phyloP scores from a whole-genome alignment of 495 filamentous ascomycete genomes.

The Hypoxylon perforatum region DNA sequence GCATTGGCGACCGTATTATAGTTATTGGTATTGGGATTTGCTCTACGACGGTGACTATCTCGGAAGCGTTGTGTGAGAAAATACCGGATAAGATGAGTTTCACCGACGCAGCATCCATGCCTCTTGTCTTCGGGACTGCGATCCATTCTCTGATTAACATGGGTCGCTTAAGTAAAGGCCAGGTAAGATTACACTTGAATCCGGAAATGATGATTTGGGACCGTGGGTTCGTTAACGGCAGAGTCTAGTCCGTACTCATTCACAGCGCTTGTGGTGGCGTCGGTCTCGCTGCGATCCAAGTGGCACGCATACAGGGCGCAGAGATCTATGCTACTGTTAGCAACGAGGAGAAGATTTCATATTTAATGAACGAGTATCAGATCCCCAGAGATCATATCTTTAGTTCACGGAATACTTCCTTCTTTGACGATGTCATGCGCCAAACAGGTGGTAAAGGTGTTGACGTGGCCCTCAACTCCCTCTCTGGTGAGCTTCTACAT shows the following conservation, averaged over 20 bases:
- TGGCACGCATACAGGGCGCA: conserved; percentile 60
- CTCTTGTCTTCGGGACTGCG: conserved; percentile 59
- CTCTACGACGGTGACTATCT: conserved; percentile 3
- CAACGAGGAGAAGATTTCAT: conserved; percentile 49
- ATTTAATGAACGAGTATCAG: conserved; percentile 49
- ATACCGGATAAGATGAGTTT: conserved; percentile 57
- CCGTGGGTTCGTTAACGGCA: too few species aligned
- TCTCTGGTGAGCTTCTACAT: conserved; percentile 61
- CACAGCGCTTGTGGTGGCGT: conserved; percentile 67
- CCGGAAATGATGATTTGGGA: too few species aligned
- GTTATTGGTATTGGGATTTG: too few species aligned
- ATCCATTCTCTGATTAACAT: conserved; percentile 54
- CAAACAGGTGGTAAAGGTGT: conserved; percentile 60
- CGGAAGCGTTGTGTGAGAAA: conserved; percentile 31
- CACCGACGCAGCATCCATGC: conserved; percentile 58
- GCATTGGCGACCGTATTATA: too few species aligned
- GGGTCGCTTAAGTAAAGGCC: conserved; percentile 46
- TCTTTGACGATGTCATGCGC: conserved; percentile 54
- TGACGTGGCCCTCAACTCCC: conserved; percentile 63
- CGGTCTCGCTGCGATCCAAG: conserved; percentile 67
- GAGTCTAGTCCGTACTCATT: conserved; percentile 59
- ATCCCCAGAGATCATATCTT: conserved; percentile 62
- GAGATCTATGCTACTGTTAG: conserved; percentile 63
- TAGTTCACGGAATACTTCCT: conserved; percentile 44
- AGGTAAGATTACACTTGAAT: conserved; percentile 22